Base-by-base conservation (phyloP, 73 alveolate genomes). In the Loxodes magnus region DNA sequence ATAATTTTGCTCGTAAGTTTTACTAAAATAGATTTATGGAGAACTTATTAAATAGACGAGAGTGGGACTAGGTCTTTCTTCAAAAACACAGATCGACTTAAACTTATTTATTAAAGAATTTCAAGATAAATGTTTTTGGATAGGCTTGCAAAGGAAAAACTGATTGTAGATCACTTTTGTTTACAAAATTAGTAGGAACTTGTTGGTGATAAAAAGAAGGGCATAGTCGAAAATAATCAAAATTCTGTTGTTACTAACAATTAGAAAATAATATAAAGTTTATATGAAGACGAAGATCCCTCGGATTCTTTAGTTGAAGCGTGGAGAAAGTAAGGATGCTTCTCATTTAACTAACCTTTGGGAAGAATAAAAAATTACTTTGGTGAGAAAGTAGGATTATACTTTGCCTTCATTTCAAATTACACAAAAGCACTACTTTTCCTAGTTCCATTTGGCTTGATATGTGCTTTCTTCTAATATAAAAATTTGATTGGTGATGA, bases 371-470 rank as follows among this genome's bases (percentile, higher is more conserved):
- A 75, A 25, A 66, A 61, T 26, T 66, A 66, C 23, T 66, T 62
- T 66, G 80, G 80, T 4, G 80, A 66, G 24, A 66, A 66, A 26
- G 42, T 66, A 12, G 80, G 67, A 7, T 24, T 66, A 4, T 66
- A 66, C 22, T 66, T 66, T 43, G 36, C 20, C 14, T 66, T 66
- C 37, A 15, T 66, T 2, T 43, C 41, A 43, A 22, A 46, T 21
- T 66, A 43, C 26, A 35, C 68, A n/a, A 59, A 38, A 26, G 35
- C 42, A 30, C 59, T 7, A 7, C 6, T 38, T 7, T 38, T 38
- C 52, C 52, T 7, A 7, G 37, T 12, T 6, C 19, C 19, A 5
- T 14, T 38, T 43, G 78, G 65, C 7, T 25, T 56, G 2, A 14
- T 56, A 6, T 50, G 64, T 12, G 31, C 59, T 10, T 26, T 66